Percentiles rank a stretch among this genome's conserved stretches.
Evolutionary conservation across 371 early-diverging fungal species (phyloP).

Genomic region (Lichtheimia ornata): DNA sequence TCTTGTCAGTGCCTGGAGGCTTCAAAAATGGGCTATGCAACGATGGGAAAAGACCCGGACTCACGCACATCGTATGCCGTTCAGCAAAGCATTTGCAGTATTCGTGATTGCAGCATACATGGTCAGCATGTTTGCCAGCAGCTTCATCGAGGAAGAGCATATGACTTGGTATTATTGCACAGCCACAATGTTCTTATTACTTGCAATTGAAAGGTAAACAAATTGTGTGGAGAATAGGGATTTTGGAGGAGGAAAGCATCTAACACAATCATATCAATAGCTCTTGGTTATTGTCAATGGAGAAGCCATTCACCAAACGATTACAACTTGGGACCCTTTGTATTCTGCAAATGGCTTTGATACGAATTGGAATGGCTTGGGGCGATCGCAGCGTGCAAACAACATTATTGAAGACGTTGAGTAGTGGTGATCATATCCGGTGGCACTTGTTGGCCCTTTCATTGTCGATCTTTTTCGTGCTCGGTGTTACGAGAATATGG

Average conservation of each 20-base stretch:
- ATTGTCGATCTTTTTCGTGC: background rate
- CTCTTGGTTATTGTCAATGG: no score
- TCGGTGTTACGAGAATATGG: background rate
- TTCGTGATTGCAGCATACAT: conserved; percentile 45
- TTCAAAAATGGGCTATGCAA: background rate
- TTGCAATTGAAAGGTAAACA: conserved; percentile 47
- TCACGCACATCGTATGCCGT: conserved; percentile 8
- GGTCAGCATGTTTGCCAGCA: conserved; percentile 68
- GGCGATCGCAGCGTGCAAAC: background rate
- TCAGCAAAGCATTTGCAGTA: conserved; percentile 24
- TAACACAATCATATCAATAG: no score
- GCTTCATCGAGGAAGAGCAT: conserved; percentile 81
- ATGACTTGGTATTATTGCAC: conserved; percentile 73
- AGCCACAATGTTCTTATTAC: conserved; percentile 55
- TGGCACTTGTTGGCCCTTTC: conserved; percentile 22
- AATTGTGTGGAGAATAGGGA: no score
- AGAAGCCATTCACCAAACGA: background rate
- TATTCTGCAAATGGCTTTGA: conserved; percentile 13
- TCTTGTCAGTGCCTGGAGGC: conserved; percentile 7
- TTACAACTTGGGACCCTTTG: conserved; percentile 1
- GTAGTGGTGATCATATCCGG: background rate
- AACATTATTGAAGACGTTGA: background rate
- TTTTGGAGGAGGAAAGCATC: no score
- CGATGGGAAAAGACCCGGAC: background rate
- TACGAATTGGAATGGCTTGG: conserved; percentile 11